Percentiles rank a stretch among this genome's conserved stretches.
Evolutionary conservation across 2,329 filamentous ascomycete genomes (phyloP).

Genomic region (Talaromyces sp.): DNA sequence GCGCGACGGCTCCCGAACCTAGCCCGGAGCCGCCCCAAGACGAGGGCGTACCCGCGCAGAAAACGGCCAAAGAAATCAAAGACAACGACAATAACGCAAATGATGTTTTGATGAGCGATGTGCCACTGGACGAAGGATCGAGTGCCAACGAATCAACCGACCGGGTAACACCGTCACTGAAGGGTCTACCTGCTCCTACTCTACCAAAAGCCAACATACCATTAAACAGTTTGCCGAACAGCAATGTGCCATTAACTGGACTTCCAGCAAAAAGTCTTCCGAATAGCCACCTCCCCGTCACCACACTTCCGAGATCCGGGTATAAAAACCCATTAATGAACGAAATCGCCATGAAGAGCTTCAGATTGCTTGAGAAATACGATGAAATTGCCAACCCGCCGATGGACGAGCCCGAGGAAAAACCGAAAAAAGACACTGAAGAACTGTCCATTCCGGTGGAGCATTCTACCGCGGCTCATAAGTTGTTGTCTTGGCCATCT

Average conservation of each 20-base stretch:
- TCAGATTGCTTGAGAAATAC: not conserved
- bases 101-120: not conserved
- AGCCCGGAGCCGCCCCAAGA: not conserved
- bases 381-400: not conserved
- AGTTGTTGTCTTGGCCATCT: constrained; percentile 67
- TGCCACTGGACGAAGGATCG: not conserved
- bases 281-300: not conserved
- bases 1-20: not conserved
- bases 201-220: not conserved
- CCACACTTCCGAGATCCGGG: not conserved
- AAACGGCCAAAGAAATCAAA: not conserved
- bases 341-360: not conserved
- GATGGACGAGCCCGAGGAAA: not conserved
- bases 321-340: not conserved
- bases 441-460: constrained; percentile 72
- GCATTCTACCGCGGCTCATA: constrained; percentile 84
- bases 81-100: not conserved
- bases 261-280: not conserved
- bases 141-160: not conserved
- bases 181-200: not conserved
- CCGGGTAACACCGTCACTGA: not conserved
- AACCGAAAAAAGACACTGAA: constrained; percentile 35
- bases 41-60: not conserved
- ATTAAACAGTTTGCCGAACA: not conserved
- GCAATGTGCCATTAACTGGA: not conserved